Evolutionary conservation across 1,284 basidiomycete genomes (phyloP).

Genomic region (Schizopora paradoxa): DNA sequence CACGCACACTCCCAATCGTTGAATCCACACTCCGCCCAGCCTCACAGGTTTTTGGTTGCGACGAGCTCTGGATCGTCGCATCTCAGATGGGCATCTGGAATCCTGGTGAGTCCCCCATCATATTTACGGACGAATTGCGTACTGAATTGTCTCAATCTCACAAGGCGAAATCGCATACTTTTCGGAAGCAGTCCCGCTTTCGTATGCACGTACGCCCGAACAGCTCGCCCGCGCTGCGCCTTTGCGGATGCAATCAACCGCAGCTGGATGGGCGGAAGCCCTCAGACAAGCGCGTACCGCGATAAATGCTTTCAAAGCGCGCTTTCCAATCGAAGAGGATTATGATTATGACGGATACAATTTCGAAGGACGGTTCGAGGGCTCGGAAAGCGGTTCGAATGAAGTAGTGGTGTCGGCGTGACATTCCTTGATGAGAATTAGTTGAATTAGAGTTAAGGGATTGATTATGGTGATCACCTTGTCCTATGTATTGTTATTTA

Average conservation of each 20-base stretch:
- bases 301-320: neutral
- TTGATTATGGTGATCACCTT: too few species aligned
- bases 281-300: neutral
- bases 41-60: neutral
- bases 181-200: neutral
- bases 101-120: neutral
- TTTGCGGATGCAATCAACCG: neutral
- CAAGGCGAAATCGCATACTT: neutral
- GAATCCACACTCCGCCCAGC: neutral
- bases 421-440: too few species aligned
- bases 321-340: neutral
- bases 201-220: neutral
- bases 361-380: too few species aligned
- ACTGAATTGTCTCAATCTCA: too few species aligned
- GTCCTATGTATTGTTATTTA: too few species aligned
- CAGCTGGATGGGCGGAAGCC: neutral
- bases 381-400: too few species aligned
- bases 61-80: neutral
- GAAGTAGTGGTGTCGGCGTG: too few species aligned
- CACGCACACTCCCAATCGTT: neutral
- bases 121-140: neutral
- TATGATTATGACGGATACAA: too few species aligned
- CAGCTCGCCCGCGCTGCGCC: neutral
- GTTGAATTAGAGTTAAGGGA: too few species aligned
- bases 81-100: neutral